Percentiles rank a stretch among this genome's conserved stretches.
These are phyloP conservation scores for Torulaspora indica DNA, from an alignment of 805 yeast species.

Conservation along the genomic window DNA sequence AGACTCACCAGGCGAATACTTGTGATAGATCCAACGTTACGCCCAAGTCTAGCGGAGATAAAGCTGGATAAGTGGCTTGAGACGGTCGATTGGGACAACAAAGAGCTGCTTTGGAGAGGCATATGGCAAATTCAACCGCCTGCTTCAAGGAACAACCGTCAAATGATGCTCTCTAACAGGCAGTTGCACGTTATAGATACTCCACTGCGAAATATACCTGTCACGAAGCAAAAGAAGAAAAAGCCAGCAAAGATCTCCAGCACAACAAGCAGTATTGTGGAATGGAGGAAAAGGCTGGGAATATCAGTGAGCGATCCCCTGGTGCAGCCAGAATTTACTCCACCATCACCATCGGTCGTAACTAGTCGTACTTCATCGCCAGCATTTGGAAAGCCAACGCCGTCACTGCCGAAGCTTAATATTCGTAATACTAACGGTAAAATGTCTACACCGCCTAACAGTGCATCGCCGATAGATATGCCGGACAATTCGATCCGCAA, in stretches of 20 bases:
- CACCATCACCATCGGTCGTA: neutral
- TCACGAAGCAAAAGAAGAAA: constrained; percentile 29
- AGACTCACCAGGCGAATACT: constrained; percentile 64
- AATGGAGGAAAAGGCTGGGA: constrained; percentile 37
- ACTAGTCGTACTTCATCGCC: constrained; percentile 1
- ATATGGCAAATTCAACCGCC: constrained; percentile 54
- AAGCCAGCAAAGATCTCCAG: constrained; percentile 31
- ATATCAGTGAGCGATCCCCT: constrained; percentile 13
- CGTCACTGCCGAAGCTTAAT: neutral
- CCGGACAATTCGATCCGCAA: neutral
- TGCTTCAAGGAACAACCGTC: constrained; percentile 18
- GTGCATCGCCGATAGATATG: constrained; percentile 4
- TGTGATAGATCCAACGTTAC: constrained; percentile 61
- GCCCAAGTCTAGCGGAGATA: constrained; percentile 55
- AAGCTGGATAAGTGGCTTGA: constrained; percentile 70
- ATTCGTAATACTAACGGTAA: neutral
- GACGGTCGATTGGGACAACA: constrained; percentile 60
- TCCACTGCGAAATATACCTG: constrained; percentile 27
- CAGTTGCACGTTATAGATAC: constrained; percentile 31
- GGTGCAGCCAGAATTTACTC: neutral
- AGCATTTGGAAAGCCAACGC: constrained; percentile 1
- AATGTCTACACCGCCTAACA: neutral
- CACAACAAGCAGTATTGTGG: constrained; percentile 36
- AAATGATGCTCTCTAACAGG: constrained; percentile 18
- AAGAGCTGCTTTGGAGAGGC: constrained; percentile 62